These are phyloP conservation scores for Sphenostylis stenocarpa DNA, from an alignment of 306 rosid species.

Conservation along the genomic window DNA sequence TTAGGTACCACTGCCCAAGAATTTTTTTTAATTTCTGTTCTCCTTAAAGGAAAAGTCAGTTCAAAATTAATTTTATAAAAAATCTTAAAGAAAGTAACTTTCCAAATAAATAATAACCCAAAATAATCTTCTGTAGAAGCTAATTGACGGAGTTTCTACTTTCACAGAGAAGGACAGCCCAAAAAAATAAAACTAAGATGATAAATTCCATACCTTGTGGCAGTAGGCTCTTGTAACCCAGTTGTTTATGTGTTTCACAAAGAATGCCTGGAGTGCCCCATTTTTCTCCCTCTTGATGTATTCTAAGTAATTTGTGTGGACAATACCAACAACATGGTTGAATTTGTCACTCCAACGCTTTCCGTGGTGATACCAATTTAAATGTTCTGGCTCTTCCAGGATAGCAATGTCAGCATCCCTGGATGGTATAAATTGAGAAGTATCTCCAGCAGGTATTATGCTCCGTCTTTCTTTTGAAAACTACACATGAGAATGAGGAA, in stretches of 20 bases:
- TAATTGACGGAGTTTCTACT: background rate
- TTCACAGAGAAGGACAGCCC: background rate
- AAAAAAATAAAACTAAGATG: background rate
- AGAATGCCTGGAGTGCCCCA: conserved; percentile 89
- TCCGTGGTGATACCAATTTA: conserved; percentile 99
- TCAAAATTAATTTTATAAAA: background rate
- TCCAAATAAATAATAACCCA: background rate
- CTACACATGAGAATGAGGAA: conserved; percentile 44
- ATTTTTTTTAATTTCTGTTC: background rate
- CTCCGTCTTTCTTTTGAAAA: conserved; percentile 85
- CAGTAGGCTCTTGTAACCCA: conserved; percentile 93
- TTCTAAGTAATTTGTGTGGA: conserved; percentile 95
- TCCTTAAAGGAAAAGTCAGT: background rate
- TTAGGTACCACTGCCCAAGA: background rate
- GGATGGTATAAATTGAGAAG: conserved; percentile 84
- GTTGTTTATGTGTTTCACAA: conserved; percentile 96
- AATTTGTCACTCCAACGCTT: conserved; percentile 94
- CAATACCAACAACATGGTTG: conserved; percentile 95
- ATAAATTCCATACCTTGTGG: conserved; percentile 62
- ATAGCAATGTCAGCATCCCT: conserved; percentile 96
- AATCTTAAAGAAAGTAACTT: background rate
- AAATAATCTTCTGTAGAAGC: background rate
- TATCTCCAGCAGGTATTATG: conserved; percentile 95
- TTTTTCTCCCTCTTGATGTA: conserved; percentile 94
- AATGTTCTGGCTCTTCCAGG: conserved; percentile 95